Evolutionary conservation across 1,284 basidiomycete species (phyloP).

Genomic region (Apiotrichum porosum): DNA sequence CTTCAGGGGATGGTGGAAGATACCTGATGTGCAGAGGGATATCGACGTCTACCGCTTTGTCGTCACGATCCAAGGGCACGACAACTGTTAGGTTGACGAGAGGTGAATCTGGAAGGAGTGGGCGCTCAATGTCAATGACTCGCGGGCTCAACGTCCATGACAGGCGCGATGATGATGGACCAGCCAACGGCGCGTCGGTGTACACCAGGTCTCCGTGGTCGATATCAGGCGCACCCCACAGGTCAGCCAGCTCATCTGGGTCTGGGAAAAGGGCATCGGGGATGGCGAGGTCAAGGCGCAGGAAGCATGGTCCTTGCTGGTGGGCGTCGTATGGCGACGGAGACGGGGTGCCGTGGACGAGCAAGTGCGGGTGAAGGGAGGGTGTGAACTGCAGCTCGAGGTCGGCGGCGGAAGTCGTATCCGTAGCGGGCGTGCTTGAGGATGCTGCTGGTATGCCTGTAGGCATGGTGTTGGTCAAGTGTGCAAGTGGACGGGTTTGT

Average conservation of each 20-base stretch:
- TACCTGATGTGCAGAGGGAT: constrained; percentile 43
- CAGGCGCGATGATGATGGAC: not conserved
- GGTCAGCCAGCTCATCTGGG: constrained; percentile 24
- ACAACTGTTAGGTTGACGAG: not conserved
- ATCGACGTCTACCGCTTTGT: constrained; percentile 5
- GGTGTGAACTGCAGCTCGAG: constrained; percentile 5
- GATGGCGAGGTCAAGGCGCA: constrained; percentile 23
- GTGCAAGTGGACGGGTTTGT: not conserved
- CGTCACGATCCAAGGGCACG: not conserved
- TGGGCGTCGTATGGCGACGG: not conserved
- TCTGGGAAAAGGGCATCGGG: constrained; percentile 38
- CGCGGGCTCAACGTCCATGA: constrained; percentile 19
- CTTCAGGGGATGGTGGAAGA: constrained; percentile 17
- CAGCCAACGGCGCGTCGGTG: no score
- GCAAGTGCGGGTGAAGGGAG: constrained; percentile 8
- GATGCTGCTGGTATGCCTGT: no score
- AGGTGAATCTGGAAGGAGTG: not conserved
- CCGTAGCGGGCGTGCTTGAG: no score
- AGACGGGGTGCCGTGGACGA: not conserved
- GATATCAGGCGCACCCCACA: constrained; percentile 1
- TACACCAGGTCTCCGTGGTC: no score
- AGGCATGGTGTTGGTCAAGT: not conserved
- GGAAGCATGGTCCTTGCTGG: not conserved
- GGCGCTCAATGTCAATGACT: constrained; percentile 33
- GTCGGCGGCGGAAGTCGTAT: not conserved